Conservation (phyloP, 495 filamentous ascomycete species). For the Elasticomyces elasticus region DNA sequence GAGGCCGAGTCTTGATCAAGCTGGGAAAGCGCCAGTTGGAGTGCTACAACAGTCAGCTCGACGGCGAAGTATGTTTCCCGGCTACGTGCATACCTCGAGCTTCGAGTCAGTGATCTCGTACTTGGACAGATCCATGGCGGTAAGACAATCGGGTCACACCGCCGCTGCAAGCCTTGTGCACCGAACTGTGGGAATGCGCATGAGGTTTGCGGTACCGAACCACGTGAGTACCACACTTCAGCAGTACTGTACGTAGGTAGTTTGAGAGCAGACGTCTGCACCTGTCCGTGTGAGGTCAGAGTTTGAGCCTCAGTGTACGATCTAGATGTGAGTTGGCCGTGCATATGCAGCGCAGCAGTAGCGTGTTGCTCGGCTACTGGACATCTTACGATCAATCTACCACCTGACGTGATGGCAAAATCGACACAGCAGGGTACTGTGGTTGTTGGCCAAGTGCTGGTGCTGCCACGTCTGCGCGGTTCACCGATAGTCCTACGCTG, state of each 20-base stretch:
- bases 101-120: slow-evolving; percentile 15
- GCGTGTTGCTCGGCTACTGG: background rate
- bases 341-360: background rate
- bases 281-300: background rate
- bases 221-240: background rate
- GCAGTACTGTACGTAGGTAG: background rate
- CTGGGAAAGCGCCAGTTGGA: slow-evolving; percentile 17
- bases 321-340: background rate
- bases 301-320: background rate
- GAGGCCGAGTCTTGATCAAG: slow-evolving; percentile 12
- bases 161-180: slow-evolving; percentile 8
- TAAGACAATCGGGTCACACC: slow-evolving; percentile 8
- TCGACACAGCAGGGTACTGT: too few relatives aligned
- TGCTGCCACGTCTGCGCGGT: too few relatives aligned
- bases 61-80: background rate
- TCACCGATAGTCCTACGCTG: too few relatives aligned
- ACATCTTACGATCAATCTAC: background rate
- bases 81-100: slow-evolving; percentile 9
- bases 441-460: too few relatives aligned
- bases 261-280: background rate
- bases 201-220: background rate
- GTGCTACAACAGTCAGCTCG: slow-evolving; percentile 1
- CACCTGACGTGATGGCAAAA: background rate
- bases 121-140: slow-evolving; percentile 11
- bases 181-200: background rate